Percentiles rank a stretch among this genome's conserved stretches.
Evolutionary conservation across 257 asterid species (phyloP).

Genomic region (Nicotiana tabacum): DNA sequence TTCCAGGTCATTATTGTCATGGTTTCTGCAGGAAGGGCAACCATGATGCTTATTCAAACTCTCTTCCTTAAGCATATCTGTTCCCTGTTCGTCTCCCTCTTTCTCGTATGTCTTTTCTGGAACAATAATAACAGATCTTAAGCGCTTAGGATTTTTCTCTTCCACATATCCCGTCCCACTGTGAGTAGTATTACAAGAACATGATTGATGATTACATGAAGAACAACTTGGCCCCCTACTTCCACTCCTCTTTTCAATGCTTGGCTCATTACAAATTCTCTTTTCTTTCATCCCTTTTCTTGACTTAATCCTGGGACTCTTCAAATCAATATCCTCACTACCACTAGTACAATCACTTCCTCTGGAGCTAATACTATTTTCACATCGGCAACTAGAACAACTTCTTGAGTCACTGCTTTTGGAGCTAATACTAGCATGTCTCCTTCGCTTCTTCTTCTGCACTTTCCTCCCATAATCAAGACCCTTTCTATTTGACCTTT

Average conservation of each 20-base stretch:
- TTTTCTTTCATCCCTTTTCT: slow-evolving; percentile 17
- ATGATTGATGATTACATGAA: slow-evolving; percentile 14
- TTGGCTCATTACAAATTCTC: slow-evolving; percentile 14
- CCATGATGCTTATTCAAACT: slow-evolving; percentile 45
- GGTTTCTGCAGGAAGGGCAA: slow-evolving; percentile 59
- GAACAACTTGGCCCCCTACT: slow-evolving; percentile 38
- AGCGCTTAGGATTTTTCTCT: slow-evolving; percentile 45
- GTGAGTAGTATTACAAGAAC: slow-evolving; percentile 21
- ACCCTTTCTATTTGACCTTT: slow-evolving; percentile 40
- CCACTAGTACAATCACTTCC: slow-evolving; percentile 46
- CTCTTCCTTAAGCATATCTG: slow-evolving; percentile 51
- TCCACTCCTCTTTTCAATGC: slow-evolving; percentile 19
- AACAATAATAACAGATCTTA: slow-evolving; percentile 66
- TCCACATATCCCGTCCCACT: slow-evolving; percentile 26
- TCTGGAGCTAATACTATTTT: slow-evolving; percentile 33
- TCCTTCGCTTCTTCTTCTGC: slow-evolving; percentile 46
- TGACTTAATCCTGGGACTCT: slow-evolving; percentile 24
- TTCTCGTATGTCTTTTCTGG: slow-evolving; percentile 30
- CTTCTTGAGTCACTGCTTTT: slow-evolving; percentile 55
- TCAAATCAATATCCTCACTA: slow-evolving; percentile 24
- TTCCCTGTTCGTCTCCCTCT: slow-evolving; percentile 35
- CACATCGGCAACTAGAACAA: slow-evolving; percentile 37
- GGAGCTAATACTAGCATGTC: slow-evolving; percentile 34
- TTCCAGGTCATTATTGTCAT: slow-evolving; percentile 43
- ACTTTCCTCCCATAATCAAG: slow-evolving; percentile 41